phyloP scores from a whole-genome alignment of 352 stramenopile genomes.

The Saprolegnia diclina region DNA sequence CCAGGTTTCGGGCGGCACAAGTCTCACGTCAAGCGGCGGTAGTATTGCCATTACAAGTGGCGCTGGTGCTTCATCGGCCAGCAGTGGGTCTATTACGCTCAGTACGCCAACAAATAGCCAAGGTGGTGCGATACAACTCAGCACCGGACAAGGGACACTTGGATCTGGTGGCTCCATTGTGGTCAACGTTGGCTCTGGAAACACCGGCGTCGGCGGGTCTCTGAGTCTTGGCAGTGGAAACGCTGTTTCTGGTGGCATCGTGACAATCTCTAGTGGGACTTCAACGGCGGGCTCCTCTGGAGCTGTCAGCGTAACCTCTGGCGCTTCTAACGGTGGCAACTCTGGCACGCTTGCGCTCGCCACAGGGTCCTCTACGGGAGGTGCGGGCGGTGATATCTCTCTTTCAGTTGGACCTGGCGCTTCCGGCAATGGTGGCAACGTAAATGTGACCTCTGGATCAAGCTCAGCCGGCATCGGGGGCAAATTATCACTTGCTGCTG shows the following conservation, averaged over 20 bases:
- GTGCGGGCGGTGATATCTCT: slow-evolving; percentile 22
- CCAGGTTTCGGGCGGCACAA: not conserved
- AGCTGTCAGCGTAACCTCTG: not conserved
- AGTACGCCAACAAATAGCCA: slow-evolving; percentile 50
- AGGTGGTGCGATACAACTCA: slow-evolving; percentile 55
- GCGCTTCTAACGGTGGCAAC: not conserved
- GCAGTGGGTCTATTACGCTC: slow-evolving; percentile 41
- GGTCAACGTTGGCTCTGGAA: slow-evolving; percentile 53
- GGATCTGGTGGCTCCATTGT: slow-evolving; percentile 46
- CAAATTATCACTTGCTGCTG: slow-evolving; percentile 29
- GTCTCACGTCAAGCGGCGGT: slow-evolving; percentile 10
- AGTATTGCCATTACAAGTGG: slow-evolving; percentile 64
- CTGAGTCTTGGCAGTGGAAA: not conserved
- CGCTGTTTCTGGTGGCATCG: slow-evolving; percentile 5
- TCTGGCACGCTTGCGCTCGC: not conserved
- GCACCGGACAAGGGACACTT: slow-evolving; percentile 47
- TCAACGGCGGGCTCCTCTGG: slow-evolving; percentile 12
- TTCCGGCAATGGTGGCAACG: slow-evolving; percentile 9
- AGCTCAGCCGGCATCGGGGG: slow-evolving; percentile 32
- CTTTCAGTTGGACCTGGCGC: slow-evolving; percentile 1
- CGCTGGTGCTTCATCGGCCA: slow-evolving; percentile 51
- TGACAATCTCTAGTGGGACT: slow-evolving; percentile 9
- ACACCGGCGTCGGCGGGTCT: not conserved
- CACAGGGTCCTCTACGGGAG: slow-evolving; percentile 27
- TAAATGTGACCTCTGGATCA: slow-evolving; percentile 32